Conservation (phyloP, 805 yeast species). For the Candida palmyrensis region DNA sequence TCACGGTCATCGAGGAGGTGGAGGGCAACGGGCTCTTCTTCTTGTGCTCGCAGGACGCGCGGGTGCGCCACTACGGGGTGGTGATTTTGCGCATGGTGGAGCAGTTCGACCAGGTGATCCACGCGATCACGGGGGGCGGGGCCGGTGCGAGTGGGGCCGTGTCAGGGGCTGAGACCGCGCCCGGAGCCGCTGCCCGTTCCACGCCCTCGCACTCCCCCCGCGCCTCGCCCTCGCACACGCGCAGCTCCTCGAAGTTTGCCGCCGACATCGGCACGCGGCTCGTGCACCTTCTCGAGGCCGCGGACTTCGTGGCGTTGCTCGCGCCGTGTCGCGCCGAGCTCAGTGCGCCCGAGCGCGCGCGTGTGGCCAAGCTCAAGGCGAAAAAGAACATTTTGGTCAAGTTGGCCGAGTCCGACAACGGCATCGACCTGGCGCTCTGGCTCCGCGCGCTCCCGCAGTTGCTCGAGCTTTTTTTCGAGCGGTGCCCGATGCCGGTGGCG, state of each 20-base stretch:
- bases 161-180: constrained; percentile 2
- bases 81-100: constrained; percentile 71
- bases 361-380: constrained; percentile 60
- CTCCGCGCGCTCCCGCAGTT: constrained; percentile 78
- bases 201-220: too few species aligned
- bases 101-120: constrained; percentile 82
- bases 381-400: constrained; percentile 66
- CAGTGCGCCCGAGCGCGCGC: constrained; percentile 72
- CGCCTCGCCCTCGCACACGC: constrained; percentile 33
- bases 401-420: constrained; percentile 86
- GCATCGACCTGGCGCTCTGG: constrained; percentile 97
- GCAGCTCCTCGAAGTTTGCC: constrained; percentile 65
- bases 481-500: constrained; percentile 91
- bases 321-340: constrained; percentile 44
- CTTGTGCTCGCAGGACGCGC: constrained; percentile 79
- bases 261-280: constrained; percentile 75
- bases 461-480: constrained; percentile 63
- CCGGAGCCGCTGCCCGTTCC: constrained; percentile 4
- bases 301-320: constrained; percentile 63
- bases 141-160: constrained; percentile 20
- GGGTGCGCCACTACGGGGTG: constrained; percentile 69
- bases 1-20: constrained; percentile 86
- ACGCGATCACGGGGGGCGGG: constrained; percentile 46
- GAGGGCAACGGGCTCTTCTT: constrained; percentile 95
- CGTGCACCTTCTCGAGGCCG: constrained; percentile 68